A percentile compares a stretch with the other conserved stretches of the same genome.
phyloP scores from a whole-genome alignment of 1,284 basidiomycete species.

The Austroboletus niveus region DNA sequence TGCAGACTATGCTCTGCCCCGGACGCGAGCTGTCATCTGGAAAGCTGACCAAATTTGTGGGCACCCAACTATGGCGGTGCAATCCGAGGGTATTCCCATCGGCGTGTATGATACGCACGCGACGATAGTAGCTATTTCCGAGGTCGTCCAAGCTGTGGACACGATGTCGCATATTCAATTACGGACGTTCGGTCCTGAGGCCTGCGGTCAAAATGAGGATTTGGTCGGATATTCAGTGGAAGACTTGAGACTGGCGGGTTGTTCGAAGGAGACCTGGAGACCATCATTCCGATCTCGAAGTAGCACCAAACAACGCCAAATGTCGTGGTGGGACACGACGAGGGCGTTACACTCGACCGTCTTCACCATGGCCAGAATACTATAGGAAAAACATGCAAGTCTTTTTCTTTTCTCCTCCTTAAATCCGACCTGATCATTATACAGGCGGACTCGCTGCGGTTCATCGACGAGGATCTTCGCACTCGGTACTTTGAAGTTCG shows the following conservation, averaged over 20 bases:
- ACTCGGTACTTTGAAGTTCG: slow-evolving; percentile 77
- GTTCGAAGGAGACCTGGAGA: too few relatives aligned
- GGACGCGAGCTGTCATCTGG: too few relatives aligned
- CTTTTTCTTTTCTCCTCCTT: not conserved
- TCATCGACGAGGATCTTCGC: slow-evolving; percentile 69
- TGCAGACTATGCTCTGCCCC: not conserved
- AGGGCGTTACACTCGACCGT: slow-evolving; percentile 65
- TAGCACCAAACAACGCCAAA: too few relatives aligned
- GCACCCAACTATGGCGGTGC: too few relatives aligned
- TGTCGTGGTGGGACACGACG: slow-evolving; percentile 64
- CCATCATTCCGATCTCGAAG: too few relatives aligned
- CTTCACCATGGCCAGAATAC: slow-evolving; percentile 70
- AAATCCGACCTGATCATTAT: slow-evolving; percentile 35
- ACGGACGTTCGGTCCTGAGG: too few relatives aligned
- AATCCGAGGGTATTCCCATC: not conserved
- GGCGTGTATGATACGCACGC: not conserved
- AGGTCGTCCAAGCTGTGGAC: not conserved
- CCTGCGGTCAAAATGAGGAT: too few relatives aligned
- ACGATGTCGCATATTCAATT: too few relatives aligned
- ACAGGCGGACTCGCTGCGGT: slow-evolving; percentile 63
- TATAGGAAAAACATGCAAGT: slow-evolving; percentile 67
- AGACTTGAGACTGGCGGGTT: too few relatives aligned
- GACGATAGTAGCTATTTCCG: too few relatives aligned
- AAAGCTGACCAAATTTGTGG: not conserved
- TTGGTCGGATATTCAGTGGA: too few relatives aligned